Evolutionary conservation across 192 early-diverging fungal genomes (phyloP), one percentile per base, ranked within the genome.

Genomic region (Umbelopsis isabellina): DNA sequence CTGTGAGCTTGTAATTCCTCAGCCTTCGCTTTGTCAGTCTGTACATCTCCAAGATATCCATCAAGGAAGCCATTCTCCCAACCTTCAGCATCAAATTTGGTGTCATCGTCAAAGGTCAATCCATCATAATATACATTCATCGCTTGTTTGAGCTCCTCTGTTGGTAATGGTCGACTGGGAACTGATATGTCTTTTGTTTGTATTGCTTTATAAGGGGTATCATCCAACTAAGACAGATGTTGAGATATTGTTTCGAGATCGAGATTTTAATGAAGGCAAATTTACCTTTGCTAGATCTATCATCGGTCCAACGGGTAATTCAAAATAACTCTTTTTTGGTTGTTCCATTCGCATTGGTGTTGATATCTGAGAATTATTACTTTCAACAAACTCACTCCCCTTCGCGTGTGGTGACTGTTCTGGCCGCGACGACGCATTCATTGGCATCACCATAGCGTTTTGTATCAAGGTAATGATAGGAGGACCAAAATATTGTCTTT

Each of bases 381-480:
- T 41, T 0, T 41, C 6, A 41, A 10, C 37, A 1, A 41, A 41
- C 10, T 5, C 37, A 2, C 6, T 41, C 0, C 10, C 7, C 6
- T 2, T 41, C 37, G 58, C 41, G 1, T 11, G 20, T 7, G 68
- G 35, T 20, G 22, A 21, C 10, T 37, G n/a, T 69, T 27, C 7
- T 46, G 50, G 18, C 13, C 15, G 6, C 46, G 58, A 16, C 44
- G 46, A 6, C 25, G 68, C 12, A 48, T 23, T 55, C 27, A n/a
- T 33, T 46, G 77, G 11, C 20, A 15, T 35, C 23, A 22, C 4
- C 8, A 83, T 73, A 66, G 67, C 66, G 46, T 52, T 67, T 30
- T 80, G 73, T 50, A 83, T 78, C 20, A 69, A 25, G 49, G 75
- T 71, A 5, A 79, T 68, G 20, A 72, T 33, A 41, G 68, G 55